A percentile compares a stretch with the other conserved stretches of the same genome.
Evolutionary conservation across 495 filamentous ascomycete species (phyloP).

Genomic region (Penicillium odoratum): DNA sequence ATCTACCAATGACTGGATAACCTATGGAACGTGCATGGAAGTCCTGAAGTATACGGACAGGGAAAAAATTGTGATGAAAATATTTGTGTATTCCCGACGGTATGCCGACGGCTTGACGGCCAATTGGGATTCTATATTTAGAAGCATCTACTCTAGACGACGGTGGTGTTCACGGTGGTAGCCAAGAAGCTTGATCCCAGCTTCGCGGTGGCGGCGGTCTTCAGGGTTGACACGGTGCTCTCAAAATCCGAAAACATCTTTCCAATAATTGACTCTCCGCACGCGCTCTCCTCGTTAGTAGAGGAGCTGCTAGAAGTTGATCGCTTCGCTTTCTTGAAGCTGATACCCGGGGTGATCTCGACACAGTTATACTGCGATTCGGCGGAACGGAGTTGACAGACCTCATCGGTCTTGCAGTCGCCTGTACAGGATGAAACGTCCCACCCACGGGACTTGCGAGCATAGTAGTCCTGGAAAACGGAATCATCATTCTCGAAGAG

Average conservation of each 20-base stretch:
- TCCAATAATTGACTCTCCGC: conserved; percentile 18
- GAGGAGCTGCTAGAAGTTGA: conserved; percentile 2
- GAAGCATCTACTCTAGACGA: conserved; percentile 2
- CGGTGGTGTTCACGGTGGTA: conserved; percentile 9
- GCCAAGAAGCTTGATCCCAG: conserved; percentile 15
- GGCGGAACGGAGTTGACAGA: conserved; percentile 42
- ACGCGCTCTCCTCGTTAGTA: conserved; percentile 4
- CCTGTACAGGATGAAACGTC: conserved; percentile 34
- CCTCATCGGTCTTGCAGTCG: conserved; percentile 38
- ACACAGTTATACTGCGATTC: conserved; percentile 34
- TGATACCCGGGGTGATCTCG: conserved; percentile 22
- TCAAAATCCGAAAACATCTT: conserved; percentile 18
- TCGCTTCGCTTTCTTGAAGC: conserved; percentile 21
- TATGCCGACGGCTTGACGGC: not conserved
- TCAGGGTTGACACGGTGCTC: conserved; percentile 8
- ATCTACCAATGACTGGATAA: conserved; percentile 6
- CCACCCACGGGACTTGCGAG: conserved; percentile 41
- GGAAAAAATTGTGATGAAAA: not conserved
- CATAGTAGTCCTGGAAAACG: conserved; percentile 41
- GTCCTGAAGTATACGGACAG: not conserved
- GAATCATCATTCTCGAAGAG: conserved; percentile 37
- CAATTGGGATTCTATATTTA: not conserved
- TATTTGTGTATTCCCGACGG: not conserved
- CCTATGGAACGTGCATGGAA: conserved; percentile 7
- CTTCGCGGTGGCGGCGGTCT: conserved; percentile 9